Evolutionary conservation across 1,139 yeast genomes (phyloP), one percentile per base, ranked within the genome.

Genomic region (Diutina ranongensis): DNA sequence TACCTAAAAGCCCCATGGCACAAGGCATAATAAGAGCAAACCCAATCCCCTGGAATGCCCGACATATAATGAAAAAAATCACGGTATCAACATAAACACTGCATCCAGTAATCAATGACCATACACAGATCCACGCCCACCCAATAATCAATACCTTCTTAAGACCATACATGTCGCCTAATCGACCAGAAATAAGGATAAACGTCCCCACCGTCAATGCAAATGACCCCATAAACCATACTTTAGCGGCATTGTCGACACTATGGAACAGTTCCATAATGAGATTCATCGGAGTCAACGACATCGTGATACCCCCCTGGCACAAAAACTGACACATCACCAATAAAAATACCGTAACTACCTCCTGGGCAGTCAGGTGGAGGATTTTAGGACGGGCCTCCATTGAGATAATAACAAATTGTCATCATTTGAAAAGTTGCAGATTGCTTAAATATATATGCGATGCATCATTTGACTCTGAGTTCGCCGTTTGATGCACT

Each of bases 181-280:
- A 52, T 48, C 71, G 66, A 4, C 80, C 79, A 46, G 76, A 67
- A 3, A 74, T 62, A 34, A 75, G 57, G 40, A 75, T 74, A 50
- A 74, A 71, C 0, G 80, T 74, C 13, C 81, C 80, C 13, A 76
- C 69, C 0, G 78, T 73, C 45, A 76, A 57, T 0, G 81, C 77
- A 53, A 71, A 75, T 0, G 80, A 70, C 2, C 79, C 78, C 74
- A 74, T 68, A 46, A 74, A 69, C 82, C 82, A 76, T 2, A 73
- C 68, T 49, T 69, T 57, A 18, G 46, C 46, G 10, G 52, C 49
- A 4, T 53, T 46, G 3, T 48, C 46, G 1, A 49, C 46, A 4
- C 54, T 52, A 15, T 15, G 32, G 47, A 68, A 65, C 2, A 66
- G 59, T 16, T 60, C 57, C 25, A 64, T 49, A 1, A 68, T 59